Evolutionary conservation across 441 rosid genomes (phyloP).

Genomic region (Sinapis alba): DNA sequence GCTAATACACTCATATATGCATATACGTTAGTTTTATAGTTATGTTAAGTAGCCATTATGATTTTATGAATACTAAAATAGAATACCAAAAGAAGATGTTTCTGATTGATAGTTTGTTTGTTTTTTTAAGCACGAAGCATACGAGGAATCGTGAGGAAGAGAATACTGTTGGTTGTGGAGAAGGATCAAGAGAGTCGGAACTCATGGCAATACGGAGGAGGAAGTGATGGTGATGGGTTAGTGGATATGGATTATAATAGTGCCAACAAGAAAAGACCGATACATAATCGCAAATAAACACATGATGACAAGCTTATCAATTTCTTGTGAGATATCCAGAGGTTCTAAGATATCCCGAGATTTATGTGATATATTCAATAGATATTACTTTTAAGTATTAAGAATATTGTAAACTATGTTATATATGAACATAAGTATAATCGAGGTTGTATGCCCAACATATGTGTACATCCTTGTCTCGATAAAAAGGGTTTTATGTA

Average conservation of each 20-base stretch:
- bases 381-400: neutral
- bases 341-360: slow-evolving; percentile 40
- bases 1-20: neutral
- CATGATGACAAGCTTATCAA: neutral
- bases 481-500: neutral
- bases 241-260: slow-evolving; percentile 42
- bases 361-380: neutral
- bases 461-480: neutral
- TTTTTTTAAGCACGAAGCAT: slow-evolving; percentile 26
- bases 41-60: slow-evolving; percentile 5
- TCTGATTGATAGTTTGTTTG: neutral
- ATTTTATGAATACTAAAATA: neutral
- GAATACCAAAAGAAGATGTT: neutral
- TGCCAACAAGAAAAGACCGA: slow-evolving; percentile 43
- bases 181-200: slow-evolving; percentile 28
- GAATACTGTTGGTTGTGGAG: slow-evolving; percentile 11
- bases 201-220: slow-evolving; percentile 20
- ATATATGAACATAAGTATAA: neutral
- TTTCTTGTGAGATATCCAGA: slow-evolving; percentile 27
- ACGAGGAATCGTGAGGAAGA: slow-evolving; percentile 12
- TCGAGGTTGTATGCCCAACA: slow-evolving; percentile 1
- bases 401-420: slow-evolving; percentile 6
- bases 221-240: slow-evolving; percentile 36
- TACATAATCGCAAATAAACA: slow-evolving; percentile 36
- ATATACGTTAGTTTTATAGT: neutral